A percentile compares a stretch with the other conserved stretches of the same genome.
These are phyloP conservation scores for Asterella californica DNA, from an alignment of 225 moss, liverwort and hornwort genomes.

Conservation along the genomic window DNA sequence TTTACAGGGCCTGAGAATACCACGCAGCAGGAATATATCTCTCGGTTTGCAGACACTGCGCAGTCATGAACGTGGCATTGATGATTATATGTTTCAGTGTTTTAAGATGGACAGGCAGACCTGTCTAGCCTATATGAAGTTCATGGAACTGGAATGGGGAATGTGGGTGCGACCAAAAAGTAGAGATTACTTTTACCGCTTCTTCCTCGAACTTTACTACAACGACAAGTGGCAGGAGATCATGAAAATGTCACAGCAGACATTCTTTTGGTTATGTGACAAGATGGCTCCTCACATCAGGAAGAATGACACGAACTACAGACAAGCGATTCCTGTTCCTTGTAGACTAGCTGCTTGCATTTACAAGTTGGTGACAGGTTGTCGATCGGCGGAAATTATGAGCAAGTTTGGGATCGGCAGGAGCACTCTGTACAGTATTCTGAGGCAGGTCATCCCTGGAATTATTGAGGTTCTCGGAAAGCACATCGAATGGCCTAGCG, in stretches of 20 bases:
- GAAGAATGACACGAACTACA: constrained; percentile 28
- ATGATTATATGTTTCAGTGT: not conserved
- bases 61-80: constrained; percentile 1
- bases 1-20: not conserved
- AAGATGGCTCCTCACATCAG: constrained; percentile 17
- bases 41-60: constrained; percentile 7
- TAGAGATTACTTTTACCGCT: constrained; percentile 22
- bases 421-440: constrained; percentile 24
- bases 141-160: constrained; percentile 13
- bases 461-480: constrained; percentile 22
- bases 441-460: constrained; percentile 23
- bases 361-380: constrained; percentile 27
- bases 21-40: not conserved
- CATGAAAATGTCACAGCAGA: constrained; percentile 29
- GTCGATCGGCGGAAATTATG: constrained; percentile 22
- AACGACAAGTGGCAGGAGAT: constrained; percentile 25
- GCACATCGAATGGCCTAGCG: constrained; percentile 18
- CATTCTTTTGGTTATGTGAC: constrained; percentile 21
- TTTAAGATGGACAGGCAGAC: constrained; percentile 18
- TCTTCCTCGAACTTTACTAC: constrained; percentile 21
- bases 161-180: constrained; percentile 23
- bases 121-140: constrained; percentile 5
- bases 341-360: constrained; percentile 29
- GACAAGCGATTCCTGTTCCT: constrained; percentile 23
- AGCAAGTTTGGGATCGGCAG: constrained; percentile 28